Evolutionary conservation across 1,284 basidiomycete species (phyloP).

Genomic region (Wallemia mellicola): DNA sequence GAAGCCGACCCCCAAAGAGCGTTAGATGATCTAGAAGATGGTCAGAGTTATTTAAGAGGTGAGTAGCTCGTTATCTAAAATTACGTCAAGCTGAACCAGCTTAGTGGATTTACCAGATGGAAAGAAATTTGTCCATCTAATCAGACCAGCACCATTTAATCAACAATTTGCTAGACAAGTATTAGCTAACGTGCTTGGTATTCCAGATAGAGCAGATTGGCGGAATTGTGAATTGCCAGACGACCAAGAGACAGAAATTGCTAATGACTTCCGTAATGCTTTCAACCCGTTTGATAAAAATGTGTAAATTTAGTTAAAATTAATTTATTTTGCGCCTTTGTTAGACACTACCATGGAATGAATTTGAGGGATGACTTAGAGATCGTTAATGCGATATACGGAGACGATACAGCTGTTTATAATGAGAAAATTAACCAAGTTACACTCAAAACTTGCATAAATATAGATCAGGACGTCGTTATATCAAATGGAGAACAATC

Average conservation of each 20-base stretch:
- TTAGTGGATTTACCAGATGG: slow-evolving; percentile 68
- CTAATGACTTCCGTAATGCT: slow-evolving; percentile 43
- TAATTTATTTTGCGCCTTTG: too few relatives aligned
- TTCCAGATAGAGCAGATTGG: slow-evolving; percentile 60
- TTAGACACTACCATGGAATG: too few relatives aligned
- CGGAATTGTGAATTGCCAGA: slow-evolving; percentile 50
- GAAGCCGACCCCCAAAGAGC: slow-evolving; percentile 33
- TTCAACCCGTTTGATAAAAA: slow-evolving; percentile 36
- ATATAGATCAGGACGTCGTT: neutral
- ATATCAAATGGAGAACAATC: neutral
- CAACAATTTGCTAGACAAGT: slow-evolving; percentile 78
- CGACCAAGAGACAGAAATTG: slow-evolving; percentile 52
- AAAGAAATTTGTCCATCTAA: slow-evolving; percentile 49
- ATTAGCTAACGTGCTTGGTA: slow-evolving; percentile 35
- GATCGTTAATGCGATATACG: neutral
- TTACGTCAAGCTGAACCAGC: too few relatives aligned
- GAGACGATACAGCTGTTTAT: neutral
- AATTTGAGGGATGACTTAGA: neutral
- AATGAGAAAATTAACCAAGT: neutral
- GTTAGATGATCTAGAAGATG: slow-evolving; percentile 20
- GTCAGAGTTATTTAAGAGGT: slow-evolving; percentile 23
- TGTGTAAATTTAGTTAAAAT: neutral
- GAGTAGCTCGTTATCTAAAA: too few relatives aligned
- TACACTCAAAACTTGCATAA: neutral
- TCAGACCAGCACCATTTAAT: slow-evolving; percentile 47